Evolutionary conservation across 129 eudicot species (phyloP).

Genomic region (Lonicera japonica): DNA sequence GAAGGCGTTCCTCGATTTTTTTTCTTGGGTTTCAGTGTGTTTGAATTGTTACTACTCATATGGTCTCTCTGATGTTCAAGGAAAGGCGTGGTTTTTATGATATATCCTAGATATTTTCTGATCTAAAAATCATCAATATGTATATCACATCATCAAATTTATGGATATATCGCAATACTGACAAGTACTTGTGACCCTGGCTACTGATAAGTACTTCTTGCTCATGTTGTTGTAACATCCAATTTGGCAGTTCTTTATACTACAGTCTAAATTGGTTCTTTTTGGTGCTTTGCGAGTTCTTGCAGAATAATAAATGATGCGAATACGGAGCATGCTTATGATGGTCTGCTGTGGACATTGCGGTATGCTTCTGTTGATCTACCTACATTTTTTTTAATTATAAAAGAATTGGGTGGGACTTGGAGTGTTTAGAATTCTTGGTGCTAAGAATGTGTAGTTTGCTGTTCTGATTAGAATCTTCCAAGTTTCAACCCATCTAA

Average conservation of each 20-base stretch:
- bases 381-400: conserved; percentile 7
- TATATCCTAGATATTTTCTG: too few relatives aligned
- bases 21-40: too few relatives aligned
- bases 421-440: not conserved
- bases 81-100: too few relatives aligned
- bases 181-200: too few relatives aligned
- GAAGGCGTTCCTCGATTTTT: too few relatives aligned
- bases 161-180: too few relatives aligned
- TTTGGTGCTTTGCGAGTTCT: conserved; percentile 4
- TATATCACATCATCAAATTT: too few relatives aligned
- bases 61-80: too few relatives aligned
- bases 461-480: not conserved
- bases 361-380: conserved; percentile 43
- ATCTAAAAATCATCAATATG: too few relatives aligned
- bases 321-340: conserved; percentile 76
- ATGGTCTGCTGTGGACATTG: conserved; percentile 83
- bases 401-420: not conserved
- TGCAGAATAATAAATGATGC: conserved; percentile 73
- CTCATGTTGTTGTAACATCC: not conserved
- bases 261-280: not conserved
- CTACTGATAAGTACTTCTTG: not conserved
- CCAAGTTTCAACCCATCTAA: conserved; percentile 5
- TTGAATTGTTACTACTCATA: too few relatives aligned
- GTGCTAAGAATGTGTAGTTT: not conserved
- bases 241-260: not conserved